Percentiles rank a stretch among this genome's conserved stretches.
Evolutionary conservation across 2,329 filamentous ascomycete species (phyloP).

Genomic region (Paecilomyces dactylethromorphus): DNA sequence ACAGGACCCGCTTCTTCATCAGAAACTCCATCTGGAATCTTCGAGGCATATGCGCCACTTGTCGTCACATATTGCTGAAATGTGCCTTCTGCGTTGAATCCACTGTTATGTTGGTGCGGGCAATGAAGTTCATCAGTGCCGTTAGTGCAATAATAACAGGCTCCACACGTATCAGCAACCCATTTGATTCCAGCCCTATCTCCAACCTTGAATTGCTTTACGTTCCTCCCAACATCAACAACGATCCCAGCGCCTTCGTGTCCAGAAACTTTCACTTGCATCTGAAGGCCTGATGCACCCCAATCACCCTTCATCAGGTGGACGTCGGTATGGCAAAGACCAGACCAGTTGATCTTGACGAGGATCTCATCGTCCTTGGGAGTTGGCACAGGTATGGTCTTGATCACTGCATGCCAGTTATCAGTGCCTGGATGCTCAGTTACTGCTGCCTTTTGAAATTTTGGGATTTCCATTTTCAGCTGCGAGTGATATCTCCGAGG

Average conservation of each 20-base stretch:
- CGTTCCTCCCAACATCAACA: conserved; percentile 48
- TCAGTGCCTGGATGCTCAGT: background rate
- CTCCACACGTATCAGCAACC: background rate
- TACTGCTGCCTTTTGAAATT: background rate
- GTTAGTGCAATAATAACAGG: conserved; percentile 6
- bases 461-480: background rate
- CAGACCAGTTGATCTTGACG: conserved; percentile 9
- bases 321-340: conserved; percentile 13
- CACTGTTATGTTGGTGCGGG: conserved; percentile 27
- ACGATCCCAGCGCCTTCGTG: conserved; percentile 58
- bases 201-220: conserved; percentile 17
- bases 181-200: conserved; percentile 1
- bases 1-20: background rate
- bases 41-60: conserved; percentile 27
- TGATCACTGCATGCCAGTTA: background rate
- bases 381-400: background rate
- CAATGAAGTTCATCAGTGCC: conserved; percentile 30
- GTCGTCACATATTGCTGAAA: conserved; percentile 31
- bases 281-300: background rate
- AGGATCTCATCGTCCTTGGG: conserved; percentile 6
- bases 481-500: too few species aligned
- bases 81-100: conserved; percentile 31
- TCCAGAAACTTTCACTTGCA: conserved; percentile 43
- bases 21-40: conserved; percentile 26
- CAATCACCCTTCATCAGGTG: conserved; percentile 5